Conservation (phyloP, 768 basidiomycete species). For the Sutorius australiensis region DNA sequence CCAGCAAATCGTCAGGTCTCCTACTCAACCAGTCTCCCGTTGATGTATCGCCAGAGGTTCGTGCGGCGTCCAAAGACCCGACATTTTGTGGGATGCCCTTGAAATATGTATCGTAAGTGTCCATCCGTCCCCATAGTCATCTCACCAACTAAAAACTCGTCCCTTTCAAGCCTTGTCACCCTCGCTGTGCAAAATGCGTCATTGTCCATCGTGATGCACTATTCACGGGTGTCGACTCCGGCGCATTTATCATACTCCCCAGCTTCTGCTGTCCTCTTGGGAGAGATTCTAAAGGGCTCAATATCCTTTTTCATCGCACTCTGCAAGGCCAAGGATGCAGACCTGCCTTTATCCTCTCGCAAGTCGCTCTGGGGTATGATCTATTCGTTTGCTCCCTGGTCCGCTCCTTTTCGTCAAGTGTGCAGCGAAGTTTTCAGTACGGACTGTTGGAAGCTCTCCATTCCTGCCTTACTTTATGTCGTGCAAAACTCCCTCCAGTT, state of each 20-base stretch:
- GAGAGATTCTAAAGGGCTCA: constrained; percentile 89
- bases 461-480: constrained; percentile 92
- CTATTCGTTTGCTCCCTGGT: constrained; percentile 41
- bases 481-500: constrained; percentile 98
- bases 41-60: constrained; percentile 32
- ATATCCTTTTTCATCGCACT: constrained; percentile 92
- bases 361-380: constrained; percentile 38
- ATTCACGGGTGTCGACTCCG: constrained; percentile 88
- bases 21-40: constrained; percentile 34
- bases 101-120: constrained; percentile 76
- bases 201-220: constrained; percentile 96
- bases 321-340: constrained; percentile 43
- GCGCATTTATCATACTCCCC: constrained; percentile 83
- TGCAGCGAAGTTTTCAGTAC: constrained; percentile 76
- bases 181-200: constrained; percentile 94
- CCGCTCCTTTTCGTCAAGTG: constrained; percentile 50
- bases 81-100: constrained; percentile 68
- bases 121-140: background rate
- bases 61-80: constrained; percentile 33
- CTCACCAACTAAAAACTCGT: constrained; percentile 7
- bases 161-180: constrained; percentile 58
- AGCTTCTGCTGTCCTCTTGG: constrained; percentile 89
- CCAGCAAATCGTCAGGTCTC: constrained; percentile 38
- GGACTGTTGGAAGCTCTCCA: constrained; percentile 97
- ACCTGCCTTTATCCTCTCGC: constrained; percentile 40